Evolutionary conservation across 495 filamentous ascomycete species (phyloP), one percentile per base, ranked within the genome.

Genomic region (Penicillium pulvis): DNA sequence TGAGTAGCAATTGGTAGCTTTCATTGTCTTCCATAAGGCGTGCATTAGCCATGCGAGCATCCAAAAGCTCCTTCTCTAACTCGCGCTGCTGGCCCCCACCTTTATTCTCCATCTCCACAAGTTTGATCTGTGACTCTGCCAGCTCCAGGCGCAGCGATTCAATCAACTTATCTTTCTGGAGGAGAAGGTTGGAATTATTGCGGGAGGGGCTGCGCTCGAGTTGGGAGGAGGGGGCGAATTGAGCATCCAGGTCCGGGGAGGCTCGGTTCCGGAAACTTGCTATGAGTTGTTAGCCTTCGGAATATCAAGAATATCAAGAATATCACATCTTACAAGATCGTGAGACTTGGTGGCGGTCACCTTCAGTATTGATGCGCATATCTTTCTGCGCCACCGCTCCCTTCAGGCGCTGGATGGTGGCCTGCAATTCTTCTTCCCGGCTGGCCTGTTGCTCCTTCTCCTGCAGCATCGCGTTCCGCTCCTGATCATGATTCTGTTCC

Each of bases 1-100:
- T 90, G 3, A 98, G 86, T 3, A 98, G 85, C 19, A 98, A 82
- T 68, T 98, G 94, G 69, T 94, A 98, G 70, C 91, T 96, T 70
- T 98, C 94, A 65, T 97, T 97, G 71, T 98, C 94, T 74, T 98
- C 94, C 91, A 97, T 94, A 53, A 98, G 73, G 36, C 93, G 85
- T 35, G 94, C 93, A 65, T 98, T 98, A 47, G 91, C 88, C 86
- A 97, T 92, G 24, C 91, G 89, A 28, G 90, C 88, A 59, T 97
- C 94, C 63, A 96, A 82, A 42, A 98, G 83, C 56, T 87, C 83
- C 60, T 87, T 89, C 76, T 98, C 94, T 31, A 98, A 81, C 66
- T 97, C 91, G 43, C 89, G 88, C 63, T 96, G 75, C 9, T 88
- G 84, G 31, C 89, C 90, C 17, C 92, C 93, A 33, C 92, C 93